These are phyloP conservation scores for Aphanocladium album DNA, from an alignment of 2,329 filamentous ascomycete genomes.

Conservation along the genomic window DNA sequence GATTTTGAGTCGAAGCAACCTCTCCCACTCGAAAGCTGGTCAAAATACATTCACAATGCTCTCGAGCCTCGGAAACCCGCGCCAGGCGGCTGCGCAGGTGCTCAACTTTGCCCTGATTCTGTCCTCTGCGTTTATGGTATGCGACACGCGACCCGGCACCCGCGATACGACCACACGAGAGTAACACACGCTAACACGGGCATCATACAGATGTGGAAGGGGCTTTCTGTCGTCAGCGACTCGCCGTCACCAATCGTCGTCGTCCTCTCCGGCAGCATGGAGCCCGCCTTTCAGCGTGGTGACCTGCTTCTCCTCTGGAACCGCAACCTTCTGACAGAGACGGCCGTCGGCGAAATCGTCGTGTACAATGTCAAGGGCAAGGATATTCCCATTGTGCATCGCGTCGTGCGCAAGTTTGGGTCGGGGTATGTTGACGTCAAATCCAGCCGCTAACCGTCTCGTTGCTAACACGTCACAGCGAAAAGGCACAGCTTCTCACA, in stretches of 20 bases:
- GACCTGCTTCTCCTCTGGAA: constrained; percentile 77
- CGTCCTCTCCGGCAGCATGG: constrained; percentile 80
- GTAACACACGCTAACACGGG: constrained; percentile 15
- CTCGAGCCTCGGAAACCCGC: constrained; percentile 65
- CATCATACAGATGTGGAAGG: constrained; percentile 70
- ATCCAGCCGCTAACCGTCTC: neutral
- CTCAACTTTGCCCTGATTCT: constrained; percentile 90
- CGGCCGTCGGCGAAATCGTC: constrained; percentile 53
- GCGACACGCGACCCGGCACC: constrained; percentile 17
- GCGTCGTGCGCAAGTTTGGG: constrained; percentile 73
- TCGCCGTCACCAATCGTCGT: constrained; percentile 75
- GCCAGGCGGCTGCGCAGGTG: constrained; percentile 74
- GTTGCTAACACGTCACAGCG: constrained; percentile 28
- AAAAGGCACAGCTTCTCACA: constrained; percentile 71
- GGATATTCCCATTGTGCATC: constrained; percentile 95
- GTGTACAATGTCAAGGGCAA: constrained; percentile 82
- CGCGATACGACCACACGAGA: neutral
- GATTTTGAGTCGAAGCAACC: neutral
- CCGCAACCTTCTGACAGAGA: constrained; percentile 53
- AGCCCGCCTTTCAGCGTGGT: constrained; percentile 74
- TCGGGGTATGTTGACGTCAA: constrained; percentile 37
- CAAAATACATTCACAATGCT: constrained; percentile 50
- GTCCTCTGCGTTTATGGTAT: constrained; percentile 83
- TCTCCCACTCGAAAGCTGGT: neutral
- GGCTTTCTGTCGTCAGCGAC: constrained; percentile 72